Evolutionary conservation across 805 yeast species (phyloP), one percentile per base, ranked within the genome.

Genomic region (Lachancea meyersii): DNA sequence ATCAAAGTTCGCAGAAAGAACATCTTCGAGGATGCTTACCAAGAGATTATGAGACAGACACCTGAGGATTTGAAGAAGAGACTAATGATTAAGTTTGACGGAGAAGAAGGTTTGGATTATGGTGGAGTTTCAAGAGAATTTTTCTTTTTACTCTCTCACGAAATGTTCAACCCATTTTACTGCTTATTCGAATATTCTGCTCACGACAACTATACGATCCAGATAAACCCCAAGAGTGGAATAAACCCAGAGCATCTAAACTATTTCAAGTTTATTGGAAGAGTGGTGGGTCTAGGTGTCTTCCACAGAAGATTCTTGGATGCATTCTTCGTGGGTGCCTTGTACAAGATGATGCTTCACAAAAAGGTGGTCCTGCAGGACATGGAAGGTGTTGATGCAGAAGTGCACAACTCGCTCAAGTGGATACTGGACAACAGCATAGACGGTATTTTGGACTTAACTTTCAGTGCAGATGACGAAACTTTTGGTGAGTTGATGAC

Each of bases 91-190:
- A 88, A 91, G 64, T 93, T 93, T 59, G 98, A 93, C 56, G 98
- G 98, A 48, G 99, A 93, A 71, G 99, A 93, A 72, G 99, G 98
- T 66, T 77, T 93, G 57, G 99, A 93, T 72, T 93, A 93, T 63
- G 99, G 99, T 75, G 99, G 99, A 63, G 97, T 93, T 49, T 87
- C 97, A 23, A 78, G 99, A 71, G 99, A 93, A 67, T 93, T 87
- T 66, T 93, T 93, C 82, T 93, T 89, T 70, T 74, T 89, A 61
- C 73, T 93, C 52, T 89, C 97, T 3, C 98, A 93, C 63, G 97
- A 93, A 67, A 93, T 93, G 96, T 93, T 93, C 67, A 89, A 93
- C 63, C 99, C 99, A 49, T 86, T 89, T 65, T 93, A 93, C 66
- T 91, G 99, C 69, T 71, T 93, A 58, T 93, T 93, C 64, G 97